These are phyloP conservation scores for Pythium insidiosum DNA, from an alignment of 352 stramenopile genomes.

Conservation along the genomic window DNA sequence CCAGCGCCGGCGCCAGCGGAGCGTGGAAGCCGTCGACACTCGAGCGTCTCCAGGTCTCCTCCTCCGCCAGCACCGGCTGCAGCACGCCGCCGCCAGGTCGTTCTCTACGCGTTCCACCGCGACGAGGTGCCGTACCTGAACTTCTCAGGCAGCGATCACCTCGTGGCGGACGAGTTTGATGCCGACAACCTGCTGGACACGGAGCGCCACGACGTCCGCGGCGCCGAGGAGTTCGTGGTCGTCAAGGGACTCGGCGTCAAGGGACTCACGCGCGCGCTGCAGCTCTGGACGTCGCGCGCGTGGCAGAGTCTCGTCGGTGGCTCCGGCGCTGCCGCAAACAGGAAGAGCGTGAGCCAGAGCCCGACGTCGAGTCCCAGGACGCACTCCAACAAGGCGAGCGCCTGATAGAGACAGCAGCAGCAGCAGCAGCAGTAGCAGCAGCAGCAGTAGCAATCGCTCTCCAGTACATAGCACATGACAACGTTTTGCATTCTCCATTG, in stretches of 20 bases:
- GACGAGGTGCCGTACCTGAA: slow-evolving; percentile 55
- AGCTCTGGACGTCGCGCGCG: slow-evolving; percentile 8
- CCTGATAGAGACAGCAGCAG: too few relatives aligned
- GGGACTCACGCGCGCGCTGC: slow-evolving; percentile 16
- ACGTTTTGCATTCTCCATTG: too few relatives aligned
- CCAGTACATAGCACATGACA: too few relatives aligned
- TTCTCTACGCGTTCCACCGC: slow-evolving; percentile 55
- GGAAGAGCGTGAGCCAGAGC: too few relatives aligned
- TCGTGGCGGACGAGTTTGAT: slow-evolving; percentile 22
- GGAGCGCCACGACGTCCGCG: slow-evolving; percentile 14
- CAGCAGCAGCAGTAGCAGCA: too few relatives aligned
- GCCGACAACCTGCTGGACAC: slow-evolving; percentile 12
- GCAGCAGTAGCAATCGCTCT: too few relatives aligned
- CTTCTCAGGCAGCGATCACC: slow-evolving; percentile 23
- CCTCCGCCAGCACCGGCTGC: not conserved
- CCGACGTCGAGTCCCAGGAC: too few relatives aligned
- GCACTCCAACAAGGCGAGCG: too few relatives aligned
- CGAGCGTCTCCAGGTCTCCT: too few relatives aligned
- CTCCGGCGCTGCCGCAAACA: too few relatives aligned
- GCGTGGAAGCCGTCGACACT: not conserved
- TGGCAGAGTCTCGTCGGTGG: not conserved
- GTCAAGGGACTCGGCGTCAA: slow-evolving; percentile 48
- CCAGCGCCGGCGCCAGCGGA: not conserved
- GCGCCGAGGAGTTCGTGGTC: slow-evolving; percentile 22
- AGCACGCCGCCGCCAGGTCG: slow-evolving; percentile 5